Evolutionary conservation across 169 alveolate species (phyloP), one percentile per base, ranked within the genome.

Genomic region (Cryptosporidium ubiquitum): DNA sequence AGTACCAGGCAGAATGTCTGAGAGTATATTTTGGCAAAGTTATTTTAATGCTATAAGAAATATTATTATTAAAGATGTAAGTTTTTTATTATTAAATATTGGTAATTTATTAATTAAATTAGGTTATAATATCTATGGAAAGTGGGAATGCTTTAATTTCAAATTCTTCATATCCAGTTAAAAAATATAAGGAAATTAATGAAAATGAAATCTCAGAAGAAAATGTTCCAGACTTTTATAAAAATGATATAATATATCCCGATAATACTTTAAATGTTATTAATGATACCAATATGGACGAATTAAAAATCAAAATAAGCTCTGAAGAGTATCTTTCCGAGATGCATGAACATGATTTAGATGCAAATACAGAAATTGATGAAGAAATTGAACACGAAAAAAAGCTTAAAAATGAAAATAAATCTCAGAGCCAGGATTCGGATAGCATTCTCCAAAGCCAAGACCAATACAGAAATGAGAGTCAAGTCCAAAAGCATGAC

Each of bases 11-110:
- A 73, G 92, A 37, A 73, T 91, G 66, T 20, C 70, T 4, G 93
- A 91, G 73, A 89, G 85, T 12, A 70, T 52, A 29, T 91, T 91
- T 66, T 91, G 93, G 93, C 84, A 74, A 47, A 85, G 93, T 44
- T 91, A 73, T 66, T 91, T 85, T 84, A 58, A 68, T 18, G 92
- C 93, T 3, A 69, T 91, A 64, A 64, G 86, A 29, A 74, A 52
- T 74, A 74, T 74, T 55, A 58, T 74, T 14, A 74, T 74, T n/a
- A 74, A 58, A 57, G 86, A 74, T 58, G 86, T 74, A 35, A 74
- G 86, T 74, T 74, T 37, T 26, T n/a, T 55, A n/a, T 33, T 26
- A 29, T 69, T 18, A 5, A 33, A 31, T 68, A 29, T 68, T 10
- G 39, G 7, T 12, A 14, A 26, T 35, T 40, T 29, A 26, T 35